Evolutionary conservation across 2,329 filamentous ascomycete genomes (phyloP).

Genomic region (Penicillium crustosum): DNA sequence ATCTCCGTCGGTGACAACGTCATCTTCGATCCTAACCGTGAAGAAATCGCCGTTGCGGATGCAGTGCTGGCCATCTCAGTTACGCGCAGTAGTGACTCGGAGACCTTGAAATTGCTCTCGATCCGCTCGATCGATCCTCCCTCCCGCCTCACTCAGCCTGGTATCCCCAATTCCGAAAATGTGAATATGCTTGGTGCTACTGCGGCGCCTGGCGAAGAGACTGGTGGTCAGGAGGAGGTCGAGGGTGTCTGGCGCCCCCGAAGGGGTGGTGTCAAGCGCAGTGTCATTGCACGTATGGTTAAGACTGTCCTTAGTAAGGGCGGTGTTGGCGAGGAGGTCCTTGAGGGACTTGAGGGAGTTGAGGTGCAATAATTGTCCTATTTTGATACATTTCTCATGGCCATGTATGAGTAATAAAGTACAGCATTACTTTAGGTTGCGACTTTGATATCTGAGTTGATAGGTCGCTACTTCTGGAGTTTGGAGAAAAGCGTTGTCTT

Average conservation of each 20-base stretch:
- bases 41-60: slow-evolving; percentile 92
- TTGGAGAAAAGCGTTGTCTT: slow-evolving; percentile 12
- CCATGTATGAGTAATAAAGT: background rate
- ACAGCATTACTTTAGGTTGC: background rate
- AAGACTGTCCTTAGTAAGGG: slow-evolving; percentile 72
- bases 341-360: slow-evolving; percentile 71
- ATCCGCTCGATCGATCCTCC: slow-evolving; percentile 74
- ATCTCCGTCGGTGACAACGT: slow-evolving; percentile 83
- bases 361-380: slow-evolving; percentile 44
- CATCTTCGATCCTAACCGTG: slow-evolving; percentile 87
- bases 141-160: slow-evolving; percentile 69
- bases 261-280: slow-evolving; percentile 76
- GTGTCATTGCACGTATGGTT: slow-evolving; percentile 70
- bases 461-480: slow-evolving; percentile 5
- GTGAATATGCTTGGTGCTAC: slow-evolving; percentile 50
- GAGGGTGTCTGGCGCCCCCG: slow-evolving; percentile 81
- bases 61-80: slow-evolving; percentile 83
- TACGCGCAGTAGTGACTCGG: slow-evolving; percentile 42
- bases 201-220: slow-evolving; percentile 40
- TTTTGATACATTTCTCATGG: background rate
- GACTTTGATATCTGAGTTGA: slow-evolving; percentile 1
- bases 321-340: slow-evolving; percentile 81
- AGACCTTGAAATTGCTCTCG: slow-evolving; percentile 62
- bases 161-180: slow-evolving; percentile 65
- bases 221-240: slow-evolving; percentile 56